Evolutionary conservation across 2,329 filamentous ascomycete genomes (phyloP).

Genomic region (Cercospora beticola): DNA sequence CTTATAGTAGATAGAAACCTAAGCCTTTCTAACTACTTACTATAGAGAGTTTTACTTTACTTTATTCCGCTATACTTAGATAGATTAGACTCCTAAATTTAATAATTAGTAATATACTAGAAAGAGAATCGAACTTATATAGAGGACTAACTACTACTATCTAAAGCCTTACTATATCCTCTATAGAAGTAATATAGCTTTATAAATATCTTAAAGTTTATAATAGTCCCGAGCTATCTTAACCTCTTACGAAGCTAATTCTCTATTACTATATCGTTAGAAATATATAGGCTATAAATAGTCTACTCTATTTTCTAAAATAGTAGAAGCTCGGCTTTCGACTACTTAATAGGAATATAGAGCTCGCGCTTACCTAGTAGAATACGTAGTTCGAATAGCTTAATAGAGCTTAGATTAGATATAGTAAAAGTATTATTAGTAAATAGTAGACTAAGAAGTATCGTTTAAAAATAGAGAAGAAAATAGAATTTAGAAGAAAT

Average conservation of each 20-base stretch:
- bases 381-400: constrained; percentile 15
- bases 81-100: too few relatives aligned
- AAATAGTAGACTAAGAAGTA: constrained; percentile 20
- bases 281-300: neutral
- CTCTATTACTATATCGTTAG: neutral
- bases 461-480: neutral
- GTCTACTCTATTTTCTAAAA: constrained; percentile 1
- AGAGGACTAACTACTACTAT: constrained; percentile 19
- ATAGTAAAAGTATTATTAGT: constrained; percentile 18
- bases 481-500: constrained; percentile 14
- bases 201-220: constrained; percentile 13
- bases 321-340: neutral
- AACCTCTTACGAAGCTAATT: constrained; percentile 13
- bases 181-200: constrained; percentile 15
- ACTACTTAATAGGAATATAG: neutral
- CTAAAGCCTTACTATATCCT: constrained; percentile 18
- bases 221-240: neutral
- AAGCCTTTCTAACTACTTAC: too few relatives aligned
- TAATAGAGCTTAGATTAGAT: neutral
- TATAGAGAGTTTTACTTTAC: too few relatives aligned
- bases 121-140: neutral
- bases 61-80: too few relatives aligned
- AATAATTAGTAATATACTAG: neutral
- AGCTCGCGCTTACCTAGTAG: neutral
- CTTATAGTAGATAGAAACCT: too few relatives aligned